Evolutionary conservation across 2,329 filamentous ascomycete species (phyloP).

Genomic region (Cytospora piceae): DNA sequence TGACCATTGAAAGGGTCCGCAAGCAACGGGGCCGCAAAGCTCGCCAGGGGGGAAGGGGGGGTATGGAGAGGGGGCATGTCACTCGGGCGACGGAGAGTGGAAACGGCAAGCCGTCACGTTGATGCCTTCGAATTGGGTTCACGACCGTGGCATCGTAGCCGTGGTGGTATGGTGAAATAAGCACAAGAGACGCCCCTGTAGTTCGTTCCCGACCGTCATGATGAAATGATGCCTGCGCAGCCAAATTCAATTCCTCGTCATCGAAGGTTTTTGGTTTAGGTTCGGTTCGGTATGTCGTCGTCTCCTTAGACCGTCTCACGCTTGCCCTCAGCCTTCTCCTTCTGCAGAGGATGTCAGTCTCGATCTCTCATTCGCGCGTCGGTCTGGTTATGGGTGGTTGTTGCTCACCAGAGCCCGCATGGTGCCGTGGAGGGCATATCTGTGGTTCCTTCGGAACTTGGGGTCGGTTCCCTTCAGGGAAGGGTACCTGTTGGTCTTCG

Average conservation of each 20-base stretch:
- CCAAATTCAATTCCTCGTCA: conserved; percentile 25
- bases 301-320: conserved; percentile 74
- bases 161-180: conserved; percentile 24
- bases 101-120: conserved; percentile 13
- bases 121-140: conserved; percentile 30
- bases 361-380: conserved; percentile 7
- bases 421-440: conserved; percentile 98
- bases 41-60: conserved; percentile 7
- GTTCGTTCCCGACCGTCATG: conserved; percentile 28
- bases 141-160: conserved; percentile 27
- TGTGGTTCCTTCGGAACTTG: conserved; percentile 99
- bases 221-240: conserved; percentile 24
- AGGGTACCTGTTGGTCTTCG: conserved; percentile 98
- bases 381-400: conserved; percentile 13
- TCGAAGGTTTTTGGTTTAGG: conserved; percentile 33
- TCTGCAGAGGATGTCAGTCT: conserved; percentile 58
- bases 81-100: conserved; percentile 10
- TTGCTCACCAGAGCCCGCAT: conserved; percentile 83
- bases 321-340: conserved; percentile 97
- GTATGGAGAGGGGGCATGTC: conserved; percentile 25
- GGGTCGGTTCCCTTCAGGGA: conserved; percentile 98
- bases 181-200: conserved; percentile 30
- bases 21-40: background rate
- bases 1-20: conserved; percentile 4
- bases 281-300: conserved; percentile 20